phyloP scores from a whole-genome alignment of 1,284 basidiomycete species.

The Schizopora paradoxa region DNA sequence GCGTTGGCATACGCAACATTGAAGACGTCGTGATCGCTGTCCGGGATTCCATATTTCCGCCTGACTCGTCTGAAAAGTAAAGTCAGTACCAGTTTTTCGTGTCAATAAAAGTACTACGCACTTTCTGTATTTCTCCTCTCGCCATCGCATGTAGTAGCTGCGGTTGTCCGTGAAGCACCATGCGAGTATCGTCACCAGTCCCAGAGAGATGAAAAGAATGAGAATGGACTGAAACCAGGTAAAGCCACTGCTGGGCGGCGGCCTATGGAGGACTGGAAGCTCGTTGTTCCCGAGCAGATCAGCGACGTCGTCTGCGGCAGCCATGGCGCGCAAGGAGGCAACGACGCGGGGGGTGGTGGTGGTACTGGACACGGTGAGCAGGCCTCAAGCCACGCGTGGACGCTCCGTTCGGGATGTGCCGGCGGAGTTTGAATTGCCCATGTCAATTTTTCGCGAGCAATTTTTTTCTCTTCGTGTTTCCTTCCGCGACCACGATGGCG shows the following conservation, averaged over 20 bases:
- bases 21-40: conserved; percentile 73
- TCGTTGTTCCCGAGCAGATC: conserved; percentile 16
- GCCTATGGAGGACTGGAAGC: conserved; percentile 14
- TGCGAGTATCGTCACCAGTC: not conserved
- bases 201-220: not conserved
- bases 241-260: not conserved
- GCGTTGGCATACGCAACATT: conserved; percentile 77
- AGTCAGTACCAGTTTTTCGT: conserved; percentile 3
- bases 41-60: conserved; percentile 73
- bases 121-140: conserved; percentile 56
- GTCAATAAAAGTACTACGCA: conserved; percentile 31
- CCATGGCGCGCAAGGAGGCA: conserved; percentile 6
- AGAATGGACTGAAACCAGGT: not conserved
- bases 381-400: not conserved
- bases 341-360: not conserved
- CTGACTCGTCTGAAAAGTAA: conserved; percentile 44
- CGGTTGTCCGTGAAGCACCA: not conserved
- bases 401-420: not conserved
- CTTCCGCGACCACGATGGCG: too few species aligned
- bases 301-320: conserved; percentile 8
- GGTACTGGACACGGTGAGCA: conserved; percentile 1
- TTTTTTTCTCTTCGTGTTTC: not conserved
- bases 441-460: not conserved
- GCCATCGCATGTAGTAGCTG: conserved; percentile 29
- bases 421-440: conserved; percentile 4